phyloP scores from a whole-genome alignment of 495 filamentous ascomycete species.

The Rhypophila decipiens region DNA sequence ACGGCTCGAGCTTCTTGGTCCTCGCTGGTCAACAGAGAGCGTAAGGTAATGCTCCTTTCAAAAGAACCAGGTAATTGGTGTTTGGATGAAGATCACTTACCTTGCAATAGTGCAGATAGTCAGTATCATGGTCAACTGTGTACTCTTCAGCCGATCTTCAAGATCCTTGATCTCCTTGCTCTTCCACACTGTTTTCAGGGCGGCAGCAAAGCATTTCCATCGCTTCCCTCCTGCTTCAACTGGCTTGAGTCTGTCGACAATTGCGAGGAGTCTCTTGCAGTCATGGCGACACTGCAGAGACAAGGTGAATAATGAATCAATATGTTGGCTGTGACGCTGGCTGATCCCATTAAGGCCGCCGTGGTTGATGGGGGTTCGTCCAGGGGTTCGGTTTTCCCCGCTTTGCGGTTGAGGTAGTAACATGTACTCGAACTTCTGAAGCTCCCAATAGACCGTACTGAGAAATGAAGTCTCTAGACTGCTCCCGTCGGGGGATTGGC shows the following conservation, averaged over 20 bases:
- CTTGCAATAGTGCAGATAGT: background rate
- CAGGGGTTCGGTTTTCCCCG: no score
- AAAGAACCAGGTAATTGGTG: background rate
- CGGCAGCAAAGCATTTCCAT: background rate
- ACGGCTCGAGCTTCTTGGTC: no score
- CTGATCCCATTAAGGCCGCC: no score
- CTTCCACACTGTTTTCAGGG: background rate
- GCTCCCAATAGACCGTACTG: background rate
- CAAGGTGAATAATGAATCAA: no score
- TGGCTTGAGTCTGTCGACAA: background rate
- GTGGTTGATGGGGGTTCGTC: background rate
- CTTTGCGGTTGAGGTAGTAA: no score
- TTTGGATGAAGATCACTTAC: no score
- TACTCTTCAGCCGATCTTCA: background rate
- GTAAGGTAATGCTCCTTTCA: background rate
- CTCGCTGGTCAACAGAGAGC: background rate
- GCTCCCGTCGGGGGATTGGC: background rate
- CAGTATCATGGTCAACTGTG: background rate
- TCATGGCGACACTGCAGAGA: no score
- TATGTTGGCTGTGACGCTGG: no score
- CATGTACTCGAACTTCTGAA: background rate
- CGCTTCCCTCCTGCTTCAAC: background rate
- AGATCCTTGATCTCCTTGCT: background rate
- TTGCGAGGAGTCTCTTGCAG: background rate
- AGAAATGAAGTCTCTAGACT: background rate